Evolutionary conservation across 306 rosid species (phyloP).

Genomic region (Inga laurina): DNA sequence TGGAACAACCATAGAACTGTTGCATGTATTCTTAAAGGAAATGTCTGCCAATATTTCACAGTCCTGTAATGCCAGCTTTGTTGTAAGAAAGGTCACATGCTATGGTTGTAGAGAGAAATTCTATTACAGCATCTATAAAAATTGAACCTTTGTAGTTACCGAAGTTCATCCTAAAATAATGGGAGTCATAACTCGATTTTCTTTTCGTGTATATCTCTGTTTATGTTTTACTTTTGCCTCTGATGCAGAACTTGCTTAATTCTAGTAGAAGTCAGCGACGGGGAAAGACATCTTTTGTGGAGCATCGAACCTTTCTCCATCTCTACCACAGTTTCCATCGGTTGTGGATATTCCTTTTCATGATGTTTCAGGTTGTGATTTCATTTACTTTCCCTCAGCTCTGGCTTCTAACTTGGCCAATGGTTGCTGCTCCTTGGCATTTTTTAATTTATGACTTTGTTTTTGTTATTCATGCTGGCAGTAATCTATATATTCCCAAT

Average conservation of each 20-base stretch:
- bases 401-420: neutral
- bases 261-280: conserved; percentile 57
- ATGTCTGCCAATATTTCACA: neutral
- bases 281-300: conserved; percentile 98
- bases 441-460: neutral
- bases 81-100: neutral
- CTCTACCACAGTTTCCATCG: conserved; percentile 95
- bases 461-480: neutral
- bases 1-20: neutral
- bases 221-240: conserved; percentile 9
- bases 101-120: neutral
- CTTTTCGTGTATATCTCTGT: conserved; percentile 5
- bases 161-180: conserved; percentile 2
- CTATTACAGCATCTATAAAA: neutral
- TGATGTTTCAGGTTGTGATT: conserved; percentile 93
- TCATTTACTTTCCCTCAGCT: neutral
- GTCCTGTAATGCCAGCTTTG: neutral
- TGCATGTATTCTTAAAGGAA: conserved; percentile 8
- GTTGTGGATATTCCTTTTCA: conserved; percentile 88
- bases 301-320: conserved; percentile 93
- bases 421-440: neutral
- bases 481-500: neutral
- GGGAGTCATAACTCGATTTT: conserved; percentile 14
- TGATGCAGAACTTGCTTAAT: conserved; percentile 55
- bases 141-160: neutral